Base-by-base conservation (phyloP, 208 protist genomes). In the Crithidia brevicula region DNA sequence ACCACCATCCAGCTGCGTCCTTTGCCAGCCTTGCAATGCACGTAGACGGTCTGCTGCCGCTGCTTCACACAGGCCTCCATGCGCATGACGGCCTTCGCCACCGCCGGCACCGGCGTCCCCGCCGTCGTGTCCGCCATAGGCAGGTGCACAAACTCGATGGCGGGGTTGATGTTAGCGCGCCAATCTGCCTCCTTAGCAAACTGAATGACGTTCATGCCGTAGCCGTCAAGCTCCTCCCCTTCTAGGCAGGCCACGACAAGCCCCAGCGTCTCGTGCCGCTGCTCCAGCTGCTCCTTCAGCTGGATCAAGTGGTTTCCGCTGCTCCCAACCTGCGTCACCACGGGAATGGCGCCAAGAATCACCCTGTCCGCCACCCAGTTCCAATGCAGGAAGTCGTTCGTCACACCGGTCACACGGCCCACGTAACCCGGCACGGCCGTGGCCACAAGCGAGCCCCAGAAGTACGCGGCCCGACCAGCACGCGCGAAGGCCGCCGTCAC, bases 11-110 rank as follows among this genome's bases (percentile, higher is more conserved):
- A 95, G 57, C 89, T 94, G 6, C 92, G 81, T 0, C 92, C 92
- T 38, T 95, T 95, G 28, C 92, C 92, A 2, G 92, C 92, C 56
- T 97, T 97, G 79, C 92, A 97, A 74, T 97, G 92, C 23, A 95
- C 82, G 72, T 94, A 97, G 4, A 91, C 90, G 2, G 58, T 77
- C 56, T 86, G 50, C 7, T 73, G 30, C 3, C 67, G 58, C 38
- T 53, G 28, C 30, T 40, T 60, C 11, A 94, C 81, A 54, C 77
- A 83, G 9, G 47, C 52, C 18, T 92, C 71, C 74, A 96, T 92
- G 42, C 71, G 38, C 34, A 84, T 67, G n/a, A 93, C 79, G 8
- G 87, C 83, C 43, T 77, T 40, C 15, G 52, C 66, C 27, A 94
- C 86, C 3, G 73, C 40, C 27, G 85, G 47, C 45, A 93, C 73